Evolutionary conservation across 139 green algal genomes (phyloP).

Genomic region (Mesotaenium endlicherianum): DNA sequence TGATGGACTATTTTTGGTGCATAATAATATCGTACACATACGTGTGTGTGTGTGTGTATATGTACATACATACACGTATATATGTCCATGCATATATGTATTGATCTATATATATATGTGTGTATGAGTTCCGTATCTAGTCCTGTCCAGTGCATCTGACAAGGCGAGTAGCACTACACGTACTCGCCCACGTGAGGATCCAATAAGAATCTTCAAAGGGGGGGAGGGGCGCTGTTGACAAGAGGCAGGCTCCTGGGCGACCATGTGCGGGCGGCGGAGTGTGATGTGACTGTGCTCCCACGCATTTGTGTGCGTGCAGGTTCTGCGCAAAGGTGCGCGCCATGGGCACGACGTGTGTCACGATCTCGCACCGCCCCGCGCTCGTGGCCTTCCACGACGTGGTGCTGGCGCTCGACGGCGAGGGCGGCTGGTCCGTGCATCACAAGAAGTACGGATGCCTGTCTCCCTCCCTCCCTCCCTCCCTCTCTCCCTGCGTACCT

Average conservation of each 20-base stretch:
- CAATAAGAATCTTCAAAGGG: too few species aligned
- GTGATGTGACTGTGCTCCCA: too few species aligned
- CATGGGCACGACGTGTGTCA: conserved; percentile 75
- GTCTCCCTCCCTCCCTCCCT: not conserved
- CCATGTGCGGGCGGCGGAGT: too few species aligned
- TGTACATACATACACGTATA: not conserved
- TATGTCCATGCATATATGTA: too few species aligned
- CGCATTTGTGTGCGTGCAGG: not conserved
- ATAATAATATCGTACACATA: not conserved
- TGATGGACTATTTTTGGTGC: not conserved
- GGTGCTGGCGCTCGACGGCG: conserved; percentile 72
- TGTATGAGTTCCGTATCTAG: too few species aligned
- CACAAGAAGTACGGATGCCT: conserved; percentile 9
- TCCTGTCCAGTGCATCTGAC: too few species aligned
- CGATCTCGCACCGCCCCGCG: conserved; percentile 74
- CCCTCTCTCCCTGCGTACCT: not conserved
- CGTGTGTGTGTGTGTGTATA: not conserved
- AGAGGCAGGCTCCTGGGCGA: too few species aligned
- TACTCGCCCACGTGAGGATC: too few species aligned
- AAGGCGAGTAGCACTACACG: too few species aligned
- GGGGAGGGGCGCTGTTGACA: too few species aligned
- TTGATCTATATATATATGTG: too few species aligned
- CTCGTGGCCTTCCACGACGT: conserved; percentile 79
- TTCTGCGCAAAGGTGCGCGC: conserved; percentile 12
- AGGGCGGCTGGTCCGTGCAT: conserved; percentile 70